A percentile compares a stretch with the other conserved stretches of the same genome.
These are phyloP conservation scores for Pascua sp. DNA, from an alignment of 1,284 basidiomycete genomes.

Conservation along the genomic window DNA sequence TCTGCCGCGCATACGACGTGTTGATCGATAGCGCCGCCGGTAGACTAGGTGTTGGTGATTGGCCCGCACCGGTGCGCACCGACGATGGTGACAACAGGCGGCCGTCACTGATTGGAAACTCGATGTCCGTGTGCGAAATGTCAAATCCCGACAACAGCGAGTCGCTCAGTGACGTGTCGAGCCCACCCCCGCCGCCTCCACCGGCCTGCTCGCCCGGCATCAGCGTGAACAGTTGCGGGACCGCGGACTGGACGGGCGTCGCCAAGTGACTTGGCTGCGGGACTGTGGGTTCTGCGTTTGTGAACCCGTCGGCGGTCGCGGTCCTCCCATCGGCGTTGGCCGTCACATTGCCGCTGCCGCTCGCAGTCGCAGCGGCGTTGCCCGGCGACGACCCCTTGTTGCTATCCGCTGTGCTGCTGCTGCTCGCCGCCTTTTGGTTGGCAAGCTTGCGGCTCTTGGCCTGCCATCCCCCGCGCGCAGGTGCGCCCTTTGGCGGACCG, in stretches of 20 bases:
- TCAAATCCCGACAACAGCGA: background rate
- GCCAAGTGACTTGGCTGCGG: no score
- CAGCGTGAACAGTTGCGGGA: no score
- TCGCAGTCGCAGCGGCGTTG: no score
- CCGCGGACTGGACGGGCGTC: no score
- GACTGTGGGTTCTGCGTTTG: no score
- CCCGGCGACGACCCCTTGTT: background rate
- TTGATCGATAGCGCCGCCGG: background rate
- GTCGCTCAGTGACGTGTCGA: background rate
- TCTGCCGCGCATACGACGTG: background rate
- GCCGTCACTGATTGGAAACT: background rate
- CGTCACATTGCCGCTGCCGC: no score
- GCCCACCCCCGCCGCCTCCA: no score
- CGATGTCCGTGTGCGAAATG: background rate
- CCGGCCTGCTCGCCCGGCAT: no score
- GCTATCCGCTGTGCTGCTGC: background rate
- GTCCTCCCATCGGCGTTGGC: background rate
- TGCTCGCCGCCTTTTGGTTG: no score
- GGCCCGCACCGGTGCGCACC: background rate
- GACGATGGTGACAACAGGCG: background rate
- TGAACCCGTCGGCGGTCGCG: no score
- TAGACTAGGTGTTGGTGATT: background rate
- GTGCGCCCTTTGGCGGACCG: constrained; percentile 18
- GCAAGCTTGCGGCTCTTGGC: background rate
- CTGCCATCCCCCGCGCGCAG: constrained; percentile 6